Percentiles rank a stretch among this genome's conserved stretches.
These are phyloP conservation scores for Cordyceps cicadae DNA, from an alignment of 2,329 filamentous ascomycete species.

Conservation along the genomic window DNA sequence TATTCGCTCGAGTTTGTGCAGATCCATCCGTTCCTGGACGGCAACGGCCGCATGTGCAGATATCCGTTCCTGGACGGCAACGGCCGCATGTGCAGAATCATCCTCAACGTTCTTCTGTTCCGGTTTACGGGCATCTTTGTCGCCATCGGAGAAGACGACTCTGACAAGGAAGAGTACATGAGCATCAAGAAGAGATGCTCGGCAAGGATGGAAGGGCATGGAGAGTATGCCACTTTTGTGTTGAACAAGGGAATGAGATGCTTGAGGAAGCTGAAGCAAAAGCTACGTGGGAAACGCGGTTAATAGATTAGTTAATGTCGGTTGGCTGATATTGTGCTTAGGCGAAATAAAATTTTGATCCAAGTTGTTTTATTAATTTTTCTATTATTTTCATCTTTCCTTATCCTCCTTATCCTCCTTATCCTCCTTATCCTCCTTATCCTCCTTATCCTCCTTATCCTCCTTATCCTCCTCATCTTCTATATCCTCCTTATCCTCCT, in stretches of 20 bases:
- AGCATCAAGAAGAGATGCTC: slow-evolving; percentile 19
- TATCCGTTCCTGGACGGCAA: slow-evolving; percentile 34
- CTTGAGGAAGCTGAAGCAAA: slow-evolving; percentile 19
- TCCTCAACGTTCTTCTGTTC: slow-evolving; percentile 28
- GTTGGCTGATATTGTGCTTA: no score
- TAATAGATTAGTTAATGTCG: no score
- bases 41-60: slow-evolving; percentile 25
- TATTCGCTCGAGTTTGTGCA: slow-evolving; percentile 24
- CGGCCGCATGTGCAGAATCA: slow-evolving; percentile 27
- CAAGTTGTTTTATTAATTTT: no score
- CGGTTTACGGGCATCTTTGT: slow-evolving; percentile 19
- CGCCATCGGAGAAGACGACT: slow-evolving; percentile 16
- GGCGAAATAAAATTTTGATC: no score
- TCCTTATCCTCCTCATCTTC: no score
- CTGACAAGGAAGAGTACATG: slow-evolving; percentile 9
- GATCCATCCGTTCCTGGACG: slow-evolving; percentile 33
- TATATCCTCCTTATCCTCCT: no score
- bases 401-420: no score
- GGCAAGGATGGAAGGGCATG: slow-evolving; percentile 19
- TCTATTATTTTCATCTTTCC: no score
- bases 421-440: no score
- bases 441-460: no score
- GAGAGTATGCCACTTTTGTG: slow-evolving; percentile 21
- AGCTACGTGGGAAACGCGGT: slow-evolving; percentile 12
- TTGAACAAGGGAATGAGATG: slow-evolving; percentile 11